Conservation (phyloP, 139 green algal genomes). For the Penium margaritaceum region DNA sequence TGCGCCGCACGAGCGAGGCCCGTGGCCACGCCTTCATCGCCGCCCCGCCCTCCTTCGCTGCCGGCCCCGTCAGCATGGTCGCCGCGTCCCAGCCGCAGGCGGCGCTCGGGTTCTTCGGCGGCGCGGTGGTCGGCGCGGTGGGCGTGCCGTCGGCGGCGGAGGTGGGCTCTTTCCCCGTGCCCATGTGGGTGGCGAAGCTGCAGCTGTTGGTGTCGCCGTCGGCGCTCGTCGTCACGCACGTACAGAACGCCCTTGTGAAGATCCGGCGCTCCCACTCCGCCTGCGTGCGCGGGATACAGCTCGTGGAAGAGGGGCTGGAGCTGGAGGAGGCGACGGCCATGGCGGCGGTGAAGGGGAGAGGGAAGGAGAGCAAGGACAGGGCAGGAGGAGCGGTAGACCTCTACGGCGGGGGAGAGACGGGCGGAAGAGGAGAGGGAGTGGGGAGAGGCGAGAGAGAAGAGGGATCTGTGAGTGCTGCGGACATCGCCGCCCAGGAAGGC, state of each 20-base stretch:
- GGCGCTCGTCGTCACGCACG: neutral
- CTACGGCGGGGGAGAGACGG: no score
- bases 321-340: neutral
- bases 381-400: neutral
- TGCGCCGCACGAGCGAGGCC: no score
- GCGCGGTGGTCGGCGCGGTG: no score
- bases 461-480: no score
- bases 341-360: neutral
- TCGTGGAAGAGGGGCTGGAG: neutral
- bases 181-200: conserved; percentile 26
- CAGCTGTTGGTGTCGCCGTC: conserved; percentile 33
- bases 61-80: no score
- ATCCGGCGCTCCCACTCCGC: neutral
- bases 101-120: no score
- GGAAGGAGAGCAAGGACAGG: neutral
- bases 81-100: no score
- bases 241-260: neutral
- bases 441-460: neutral
- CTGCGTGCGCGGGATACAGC: neutral
- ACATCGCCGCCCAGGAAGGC: no score
- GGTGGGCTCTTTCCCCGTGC: conserved; percentile 21
- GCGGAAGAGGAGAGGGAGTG: neutral
- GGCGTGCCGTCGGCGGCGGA: conserved; percentile 33
- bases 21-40: no score
- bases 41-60: no score